Evolutionary conservation across 352 stramenopile genomes (phyloP).

Genomic region (Plasmopara viticola): DNA sequence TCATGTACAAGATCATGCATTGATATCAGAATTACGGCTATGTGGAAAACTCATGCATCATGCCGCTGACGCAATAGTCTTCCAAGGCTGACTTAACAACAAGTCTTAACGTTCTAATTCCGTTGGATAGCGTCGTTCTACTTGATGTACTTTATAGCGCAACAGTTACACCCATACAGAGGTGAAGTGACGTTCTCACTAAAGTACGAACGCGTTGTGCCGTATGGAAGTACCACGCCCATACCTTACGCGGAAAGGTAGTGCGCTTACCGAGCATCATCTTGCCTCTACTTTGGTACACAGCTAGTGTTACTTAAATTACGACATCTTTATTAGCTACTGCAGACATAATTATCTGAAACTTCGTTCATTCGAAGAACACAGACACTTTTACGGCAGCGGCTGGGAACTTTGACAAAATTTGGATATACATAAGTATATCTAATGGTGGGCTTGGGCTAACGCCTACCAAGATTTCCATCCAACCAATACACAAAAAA

Average conservation of each 20-base stretch:
- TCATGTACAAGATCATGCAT: not conserved
- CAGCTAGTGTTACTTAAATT: not conserved
- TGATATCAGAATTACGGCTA: constrained; percentile 1
- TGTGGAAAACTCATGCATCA: constrained; percentile 7
- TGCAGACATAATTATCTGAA: constrained; percentile 1
- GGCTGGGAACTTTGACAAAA: constrained; percentile 1
- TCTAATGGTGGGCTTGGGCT: too few relatives aligned
- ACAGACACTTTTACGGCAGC: not conserved
- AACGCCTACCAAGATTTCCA: not conserved
- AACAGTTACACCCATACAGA: not conserved
- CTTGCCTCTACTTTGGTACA: constrained; percentile 1
- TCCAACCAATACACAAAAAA: constrained; percentile 3
- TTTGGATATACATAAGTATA: constrained; percentile 1
- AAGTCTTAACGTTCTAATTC: constrained; percentile 1
- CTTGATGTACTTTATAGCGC: not conserved
- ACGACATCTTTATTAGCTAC: not conserved
- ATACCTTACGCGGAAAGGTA: constrained; percentile 1
- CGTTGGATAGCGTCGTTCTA: not conserved
- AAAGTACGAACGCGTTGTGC: not conserved
- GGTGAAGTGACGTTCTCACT: not conserved
- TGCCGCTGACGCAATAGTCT: not conserved
- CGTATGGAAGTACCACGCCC: not conserved
- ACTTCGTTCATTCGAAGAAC: not conserved
- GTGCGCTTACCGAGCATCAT: not conserved
- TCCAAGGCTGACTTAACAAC: not conserved